Evolutionary conservation across 2,329 filamentous ascomycete genomes (phyloP).

Genomic region (Cladophialophora carrionii): DNA sequence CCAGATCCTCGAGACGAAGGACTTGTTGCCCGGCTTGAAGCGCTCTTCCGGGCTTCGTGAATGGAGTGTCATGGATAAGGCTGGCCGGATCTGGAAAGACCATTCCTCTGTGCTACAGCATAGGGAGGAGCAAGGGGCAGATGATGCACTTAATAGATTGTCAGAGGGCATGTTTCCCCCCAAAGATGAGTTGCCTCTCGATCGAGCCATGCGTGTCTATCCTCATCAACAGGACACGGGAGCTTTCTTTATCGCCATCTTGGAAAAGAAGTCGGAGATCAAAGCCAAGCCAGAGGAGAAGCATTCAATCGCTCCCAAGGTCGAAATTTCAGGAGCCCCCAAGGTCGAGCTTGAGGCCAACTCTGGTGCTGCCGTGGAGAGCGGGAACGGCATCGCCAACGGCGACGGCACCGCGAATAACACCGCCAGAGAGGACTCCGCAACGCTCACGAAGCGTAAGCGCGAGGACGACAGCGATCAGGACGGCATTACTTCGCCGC

Average conservation of each 20-base stretch:
- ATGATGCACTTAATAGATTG: conserved; percentile 66
- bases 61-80: conserved; percentile 93
- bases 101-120: conserved; percentile 80
- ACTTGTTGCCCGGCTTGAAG: conserved; percentile 75
- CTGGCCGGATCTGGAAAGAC: conserved; percentile 73
- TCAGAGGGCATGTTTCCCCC: conserved; percentile 83
- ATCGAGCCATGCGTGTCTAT: conserved; percentile 91
- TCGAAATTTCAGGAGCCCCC: conserved; percentile 43
- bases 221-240: conserved; percentile 95
- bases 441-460: conserved; percentile 31
- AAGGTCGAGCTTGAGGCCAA: conserved; percentile 20
- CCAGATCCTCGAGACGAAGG: conserved; percentile 79
- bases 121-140: conserved; percentile 58
- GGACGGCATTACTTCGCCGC: conserved; percentile 9
- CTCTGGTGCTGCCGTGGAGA: conserved; percentile 40
- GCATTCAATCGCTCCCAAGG: neutral
- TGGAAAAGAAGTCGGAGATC: conserved; percentile 90
- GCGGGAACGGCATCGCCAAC: neutral
- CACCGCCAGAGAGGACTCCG: conserved; percentile 39
- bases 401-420: conserved; percentile 38
- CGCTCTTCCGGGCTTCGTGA: conserved; percentile 73
- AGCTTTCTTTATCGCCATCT: conserved; percentile 93
- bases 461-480: conserved; percentile 26
- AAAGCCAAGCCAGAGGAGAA: conserved; percentile 70
- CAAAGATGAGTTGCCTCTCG: conserved; percentile 70